These are phyloP conservation scores for Schwanniomyces vanrijiae DNA, from an alignment of 805 yeast species.

Conservation along the genomic window DNA sequence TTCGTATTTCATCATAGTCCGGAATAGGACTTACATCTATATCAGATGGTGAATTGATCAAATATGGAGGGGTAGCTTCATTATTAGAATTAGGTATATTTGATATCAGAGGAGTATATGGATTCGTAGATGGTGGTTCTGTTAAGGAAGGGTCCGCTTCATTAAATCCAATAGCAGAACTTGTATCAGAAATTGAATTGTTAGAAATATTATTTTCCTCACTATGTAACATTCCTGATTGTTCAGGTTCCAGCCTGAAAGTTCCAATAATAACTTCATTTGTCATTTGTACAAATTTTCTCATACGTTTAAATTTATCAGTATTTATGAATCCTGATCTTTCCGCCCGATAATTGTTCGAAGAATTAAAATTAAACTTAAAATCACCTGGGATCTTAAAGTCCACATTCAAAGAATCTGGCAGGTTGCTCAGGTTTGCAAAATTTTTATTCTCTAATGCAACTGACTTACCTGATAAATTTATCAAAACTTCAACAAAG, in stretches of 20 bases:
- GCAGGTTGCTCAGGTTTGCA: slow-evolving; percentile 1
- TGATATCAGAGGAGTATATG: slow-evolving; percentile 15
- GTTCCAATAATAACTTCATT: slow-evolving; percentile 83
- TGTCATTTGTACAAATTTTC: slow-evolving; percentile 78
- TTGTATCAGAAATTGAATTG: slow-evolving; percentile 8
- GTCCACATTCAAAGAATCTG: slow-evolving; percentile 11
- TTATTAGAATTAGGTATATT: slow-evolving; percentile 15
- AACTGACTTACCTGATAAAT: slow-evolving; percentile 62
- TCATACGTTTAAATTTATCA: slow-evolving; percentile 71
- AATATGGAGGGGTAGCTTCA: slow-evolving; percentile 32
- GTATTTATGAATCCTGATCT: slow-evolving; percentile 64
- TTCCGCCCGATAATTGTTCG: slow-evolving; percentile 26
- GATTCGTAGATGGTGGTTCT: slow-evolving; percentile 3
- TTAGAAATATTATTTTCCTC: slow-evolving; percentile 8
- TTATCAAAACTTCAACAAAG: slow-evolving; percentile 79
- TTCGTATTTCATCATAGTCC: slow-evolving; percentile 21
- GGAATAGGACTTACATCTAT: slow-evolving; percentile 15
- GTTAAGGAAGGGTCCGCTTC: slow-evolving; percentile 7
- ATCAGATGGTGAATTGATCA: slow-evolving; percentile 4
- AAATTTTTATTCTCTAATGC: slow-evolving; percentile 22
- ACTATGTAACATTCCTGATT: background rate
- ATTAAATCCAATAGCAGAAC: slow-evolving; percentile 6
- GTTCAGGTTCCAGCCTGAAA: slow-evolving; percentile 44
- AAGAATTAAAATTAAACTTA: slow-evolving; percentile 26
- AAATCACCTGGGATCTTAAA: slow-evolving; percentile 11